These are phyloP conservation scores for Mallotus repandus DNA, from an alignment of 441 rosid genomes.

Conservation along the genomic window DNA sequence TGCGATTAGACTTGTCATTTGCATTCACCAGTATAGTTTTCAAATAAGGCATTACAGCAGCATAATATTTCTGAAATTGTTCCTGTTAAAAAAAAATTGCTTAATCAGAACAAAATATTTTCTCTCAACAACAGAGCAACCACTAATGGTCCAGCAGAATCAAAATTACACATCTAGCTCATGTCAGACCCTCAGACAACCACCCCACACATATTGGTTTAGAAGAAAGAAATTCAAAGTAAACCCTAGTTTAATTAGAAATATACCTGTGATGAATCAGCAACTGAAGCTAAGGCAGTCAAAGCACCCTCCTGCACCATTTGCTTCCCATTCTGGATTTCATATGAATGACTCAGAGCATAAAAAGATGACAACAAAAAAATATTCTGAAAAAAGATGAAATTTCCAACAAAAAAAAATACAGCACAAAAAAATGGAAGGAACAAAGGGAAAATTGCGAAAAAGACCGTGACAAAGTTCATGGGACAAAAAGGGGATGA, in stretches of 20 bases:
- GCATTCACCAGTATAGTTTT: conserved; percentile 82
- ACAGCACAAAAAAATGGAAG: background rate
- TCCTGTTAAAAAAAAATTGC: conserved; percentile 50
- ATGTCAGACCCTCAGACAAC: background rate
- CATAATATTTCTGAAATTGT: conserved; percentile 88
- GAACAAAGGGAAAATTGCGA: background rate
- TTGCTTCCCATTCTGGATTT: conserved; percentile 77
- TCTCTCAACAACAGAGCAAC: background rate
- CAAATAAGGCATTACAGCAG: conserved; percentile 90
- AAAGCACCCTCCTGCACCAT: conserved; percentile 97
- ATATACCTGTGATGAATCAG: conserved; percentile 89
- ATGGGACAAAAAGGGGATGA: background rate
- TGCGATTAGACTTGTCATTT: conserved; percentile 79
- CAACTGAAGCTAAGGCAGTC: conserved; percentile 95
- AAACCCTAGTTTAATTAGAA: background rate
- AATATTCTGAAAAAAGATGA: background rate
- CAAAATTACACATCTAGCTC: background rate
- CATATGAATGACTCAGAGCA: conserved; percentile 7
- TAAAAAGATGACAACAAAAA: conserved; percentile 13
- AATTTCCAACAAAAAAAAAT: conserved; percentile 4
- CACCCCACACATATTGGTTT: background rate
- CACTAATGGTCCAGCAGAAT: background rate
- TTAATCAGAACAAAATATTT: conserved; percentile 5
- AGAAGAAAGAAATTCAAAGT: background rate
- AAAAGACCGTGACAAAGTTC: background rate